Conservation (phyloP, 225 moss, liverwort and hornwort species). For the Pseudisothecium myosuroides region DNA sequence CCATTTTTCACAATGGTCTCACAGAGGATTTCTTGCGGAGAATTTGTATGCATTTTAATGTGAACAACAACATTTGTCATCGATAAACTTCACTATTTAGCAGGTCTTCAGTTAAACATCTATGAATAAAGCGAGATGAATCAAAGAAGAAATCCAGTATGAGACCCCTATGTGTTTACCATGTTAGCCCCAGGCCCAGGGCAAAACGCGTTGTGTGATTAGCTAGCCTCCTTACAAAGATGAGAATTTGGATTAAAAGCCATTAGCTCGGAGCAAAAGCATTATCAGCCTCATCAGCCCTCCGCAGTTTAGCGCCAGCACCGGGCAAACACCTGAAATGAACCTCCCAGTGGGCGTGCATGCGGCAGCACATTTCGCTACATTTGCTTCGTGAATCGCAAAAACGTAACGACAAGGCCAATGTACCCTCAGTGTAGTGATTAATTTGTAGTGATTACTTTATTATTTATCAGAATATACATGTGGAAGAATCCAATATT, state of each 20-base stretch:
- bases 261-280: not conserved
- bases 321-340: not conserved
- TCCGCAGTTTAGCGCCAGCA: not conserved
- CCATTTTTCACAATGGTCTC: not conserved
- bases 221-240: not conserved
- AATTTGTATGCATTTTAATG: not conserved
- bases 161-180: not conserved
- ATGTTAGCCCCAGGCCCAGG: not conserved
- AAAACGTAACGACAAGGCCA: not conserved
- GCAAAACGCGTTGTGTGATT: too few species aligned
- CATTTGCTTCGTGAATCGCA: not conserved
- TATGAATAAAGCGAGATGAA: not conserved
- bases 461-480: not conserved
- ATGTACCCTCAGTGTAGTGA: not conserved
- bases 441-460: not conserved
- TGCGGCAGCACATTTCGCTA: not conserved
- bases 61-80: not conserved
- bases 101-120: not conserved
- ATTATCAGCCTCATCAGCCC: not conserved
- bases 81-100: not conserved
- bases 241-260: not conserved
- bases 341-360: not conserved
- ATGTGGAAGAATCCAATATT: not conserved
- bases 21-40: too few species aligned
- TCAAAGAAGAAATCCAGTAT: not conserved